A percentile compares a stretch with the other conserved stretches of the same genome.
phyloP scores from a whole-genome alignment of 2,329 filamentous ascomycete species.

The Teratosphaeria pseudoeucalypti region DNA sequence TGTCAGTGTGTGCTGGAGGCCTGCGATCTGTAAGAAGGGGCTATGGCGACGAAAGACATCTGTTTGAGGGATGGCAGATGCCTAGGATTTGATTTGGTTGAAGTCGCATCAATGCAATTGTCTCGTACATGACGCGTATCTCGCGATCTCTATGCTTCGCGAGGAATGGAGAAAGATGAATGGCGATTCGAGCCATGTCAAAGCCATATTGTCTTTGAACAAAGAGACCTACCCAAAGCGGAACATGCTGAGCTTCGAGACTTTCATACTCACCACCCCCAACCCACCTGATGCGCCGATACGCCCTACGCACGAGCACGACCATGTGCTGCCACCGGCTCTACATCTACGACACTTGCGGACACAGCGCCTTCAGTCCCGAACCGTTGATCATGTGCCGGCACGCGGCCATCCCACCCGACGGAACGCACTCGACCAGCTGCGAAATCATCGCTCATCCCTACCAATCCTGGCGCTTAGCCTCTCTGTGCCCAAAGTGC shows the following conservation, averaged over 20 bases:
- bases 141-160: background rate
- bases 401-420: constrained; percentile 15
- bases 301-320: background rate
- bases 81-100: too few species aligned
- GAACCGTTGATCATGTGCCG: constrained; percentile 27
- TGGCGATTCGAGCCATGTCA: background rate
- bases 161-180: background rate
- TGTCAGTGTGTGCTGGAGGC: too few species aligned
- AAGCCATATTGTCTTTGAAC: background rate
- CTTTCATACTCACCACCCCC: background rate
- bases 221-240: background rate
- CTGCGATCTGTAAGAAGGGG: too few species aligned
- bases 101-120: too few species aligned
- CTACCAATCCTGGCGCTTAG: constrained; percentile 26
- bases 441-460: constrained; percentile 26
- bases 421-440: constrained; percentile 2
- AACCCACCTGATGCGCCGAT: background rate
- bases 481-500: constrained; percentile 26
- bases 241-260: background rate
- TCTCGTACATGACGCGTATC: background rate
- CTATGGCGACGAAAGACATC: too few species aligned
- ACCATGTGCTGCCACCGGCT: constrained; percentile 35
- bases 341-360: constrained; percentile 33
- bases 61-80: background rate
- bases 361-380: constrained; percentile 28